A percentile compares a stretch with the other conserved stretches of the same genome.
These are phyloP conservation scores for Hortiboletus flavorubellus DNA, from an alignment of 768 basidiomycete species.

Conservation along the genomic window DNA sequence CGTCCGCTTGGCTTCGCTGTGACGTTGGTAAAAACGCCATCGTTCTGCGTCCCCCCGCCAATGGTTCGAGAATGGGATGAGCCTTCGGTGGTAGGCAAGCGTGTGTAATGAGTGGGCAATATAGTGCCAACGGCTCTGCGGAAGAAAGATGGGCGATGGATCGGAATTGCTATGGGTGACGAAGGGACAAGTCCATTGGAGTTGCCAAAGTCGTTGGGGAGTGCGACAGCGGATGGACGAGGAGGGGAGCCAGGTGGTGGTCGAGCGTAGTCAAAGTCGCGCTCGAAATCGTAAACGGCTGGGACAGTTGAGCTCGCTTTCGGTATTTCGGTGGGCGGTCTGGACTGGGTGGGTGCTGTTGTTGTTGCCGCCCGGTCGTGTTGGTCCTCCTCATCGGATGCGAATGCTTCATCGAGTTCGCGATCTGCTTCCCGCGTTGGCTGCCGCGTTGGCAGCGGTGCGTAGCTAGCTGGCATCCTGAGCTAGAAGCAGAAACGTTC, in stretches of 20 bases:
- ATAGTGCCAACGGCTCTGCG: slow-evolving; percentile 54
- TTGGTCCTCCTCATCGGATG: slow-evolving; percentile 48
- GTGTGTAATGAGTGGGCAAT: slow-evolving; percentile 63
- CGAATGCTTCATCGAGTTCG: slow-evolving; percentile 80
- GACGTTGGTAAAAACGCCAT: slow-evolving; percentile 95
- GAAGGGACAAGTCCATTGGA: slow-evolving; percentile 64
- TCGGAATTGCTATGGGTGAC: slow-evolving; percentile 35
- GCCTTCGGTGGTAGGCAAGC: slow-evolving; percentile 42
- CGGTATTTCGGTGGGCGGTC: slow-evolving; percentile 17
- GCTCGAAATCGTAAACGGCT: slow-evolving; percentile 65
- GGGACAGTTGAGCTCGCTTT: slow-evolving; percentile 4
- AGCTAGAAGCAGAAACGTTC: not conserved
- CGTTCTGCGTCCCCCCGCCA: slow-evolving; percentile 80
- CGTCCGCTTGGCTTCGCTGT: slow-evolving; percentile 74
- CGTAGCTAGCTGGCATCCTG: slow-evolving; percentile 50
- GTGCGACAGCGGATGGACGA: slow-evolving; percentile 48
- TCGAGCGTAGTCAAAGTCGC: slow-evolving; percentile 61
- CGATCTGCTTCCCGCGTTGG: slow-evolving; percentile 44
- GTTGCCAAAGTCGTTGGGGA: slow-evolving; percentile 70
- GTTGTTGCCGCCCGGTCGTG: slow-evolving; percentile 25
- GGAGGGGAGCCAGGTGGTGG: slow-evolving; percentile 84
- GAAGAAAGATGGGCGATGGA: slow-evolving; percentile 50
- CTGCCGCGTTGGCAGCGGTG: slow-evolving; percentile 47
- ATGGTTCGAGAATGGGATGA: slow-evolving; percentile 29
- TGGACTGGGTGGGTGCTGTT: slow-evolving; percentile 36